phyloP scores from a whole-genome alignment of 306 rosid genomes.

The Cucurbita argyrosperma region DNA sequence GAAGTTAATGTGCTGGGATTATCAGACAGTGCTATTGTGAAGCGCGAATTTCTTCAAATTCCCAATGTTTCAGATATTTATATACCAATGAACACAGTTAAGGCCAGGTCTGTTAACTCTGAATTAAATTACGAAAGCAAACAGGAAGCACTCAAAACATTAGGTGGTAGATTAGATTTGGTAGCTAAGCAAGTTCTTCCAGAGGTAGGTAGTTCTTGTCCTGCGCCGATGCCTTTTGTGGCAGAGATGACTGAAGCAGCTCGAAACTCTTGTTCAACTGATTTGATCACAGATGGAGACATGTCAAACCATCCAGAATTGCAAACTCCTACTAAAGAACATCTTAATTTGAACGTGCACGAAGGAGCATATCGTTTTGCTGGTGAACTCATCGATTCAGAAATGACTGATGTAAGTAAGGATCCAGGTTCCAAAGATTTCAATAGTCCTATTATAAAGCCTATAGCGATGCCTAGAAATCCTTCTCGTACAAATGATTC shows the following conservation, averaged over 20 bases:
- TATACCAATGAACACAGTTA: slow-evolving; percentile 15
- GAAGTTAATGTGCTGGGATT: slow-evolving; percentile 13
- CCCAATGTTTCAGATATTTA: slow-evolving; percentile 14
- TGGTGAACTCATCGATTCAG: slow-evolving; percentile 16
- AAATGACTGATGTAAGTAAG: slow-evolving; percentile 12
- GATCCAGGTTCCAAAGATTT: slow-evolving; percentile 17
- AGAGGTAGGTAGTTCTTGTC: slow-evolving; percentile 18
- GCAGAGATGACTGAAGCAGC: slow-evolving; percentile 7
- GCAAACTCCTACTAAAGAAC: neutral
- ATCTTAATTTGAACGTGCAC: slow-evolving; percentile 9
- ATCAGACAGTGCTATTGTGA: slow-evolving; percentile 18
- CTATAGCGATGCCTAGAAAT: slow-evolving; percentile 7
- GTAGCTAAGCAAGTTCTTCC: slow-evolving; percentile 15
- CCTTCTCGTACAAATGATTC: slow-evolving; percentile 22
- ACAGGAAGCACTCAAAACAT: slow-evolving; percentile 16
- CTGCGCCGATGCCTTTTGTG: slow-evolving; percentile 1
- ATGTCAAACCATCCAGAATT: slow-evolving; percentile 13
- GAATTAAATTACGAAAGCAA: slow-evolving; percentile 27
- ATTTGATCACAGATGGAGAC: slow-evolving; percentile 13
- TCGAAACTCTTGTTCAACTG: slow-evolving; percentile 14
- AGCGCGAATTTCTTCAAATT: slow-evolving; percentile 24
- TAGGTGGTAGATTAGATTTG: slow-evolving; percentile 19
- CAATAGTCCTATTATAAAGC: slow-evolving; percentile 12
- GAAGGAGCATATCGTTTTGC: slow-evolving; percentile 15
- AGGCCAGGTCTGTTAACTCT: slow-evolving; percentile 26